Conservation (phyloP, 2,329 filamentous ascomycete species). For the Epichloe gansuensis region DNA sequence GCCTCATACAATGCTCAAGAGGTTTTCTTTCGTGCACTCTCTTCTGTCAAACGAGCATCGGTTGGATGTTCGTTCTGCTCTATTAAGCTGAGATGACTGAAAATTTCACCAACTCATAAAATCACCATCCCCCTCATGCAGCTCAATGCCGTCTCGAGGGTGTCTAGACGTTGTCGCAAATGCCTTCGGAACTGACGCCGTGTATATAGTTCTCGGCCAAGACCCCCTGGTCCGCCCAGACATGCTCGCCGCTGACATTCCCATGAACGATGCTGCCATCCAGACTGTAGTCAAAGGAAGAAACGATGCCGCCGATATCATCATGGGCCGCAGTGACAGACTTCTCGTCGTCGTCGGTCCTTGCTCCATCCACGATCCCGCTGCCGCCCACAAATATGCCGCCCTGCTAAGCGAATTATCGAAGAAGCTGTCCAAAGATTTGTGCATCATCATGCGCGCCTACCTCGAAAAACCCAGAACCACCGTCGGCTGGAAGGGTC, state of each 20-base stretch:
- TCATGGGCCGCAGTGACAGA: slow-evolving; percentile 69
- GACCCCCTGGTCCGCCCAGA: slow-evolving; percentile 89
- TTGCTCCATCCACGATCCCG: slow-evolving; percentile 94
- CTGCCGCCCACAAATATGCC: slow-evolving; percentile 78
- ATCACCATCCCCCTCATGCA: neutral
- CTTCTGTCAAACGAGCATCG: too few species aligned
- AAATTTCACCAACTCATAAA: too few species aligned
- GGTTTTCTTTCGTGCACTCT: too few species aligned
- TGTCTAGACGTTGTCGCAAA: neutral
- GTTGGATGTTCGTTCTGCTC: too few species aligned
- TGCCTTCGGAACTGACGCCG: slow-evolving; percentile 9
- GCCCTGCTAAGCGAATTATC: slow-evolving; percentile 62
- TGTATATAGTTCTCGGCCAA: slow-evolving; percentile 68
- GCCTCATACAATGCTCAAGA: neutral
- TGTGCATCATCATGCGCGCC: slow-evolving; percentile 92
- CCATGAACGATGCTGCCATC: slow-evolving; percentile 49
- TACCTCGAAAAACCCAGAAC: slow-evolving; percentile 99
- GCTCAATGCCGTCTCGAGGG: neutral
- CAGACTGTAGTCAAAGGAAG: slow-evolving; percentile 60
- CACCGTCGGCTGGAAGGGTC: slow-evolving; percentile 96
- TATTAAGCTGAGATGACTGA: too few species aligned
- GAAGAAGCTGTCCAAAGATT: slow-evolving; percentile 66
- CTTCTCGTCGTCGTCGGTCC: slow-evolving; percentile 90
- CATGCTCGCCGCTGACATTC: slow-evolving; percentile 76
- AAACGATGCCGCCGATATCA: slow-evolving; percentile 56